Evolutionary conservation across 441 rosid genomes (phyloP).

Genomic region (Dalechampia spathulata): DNA sequence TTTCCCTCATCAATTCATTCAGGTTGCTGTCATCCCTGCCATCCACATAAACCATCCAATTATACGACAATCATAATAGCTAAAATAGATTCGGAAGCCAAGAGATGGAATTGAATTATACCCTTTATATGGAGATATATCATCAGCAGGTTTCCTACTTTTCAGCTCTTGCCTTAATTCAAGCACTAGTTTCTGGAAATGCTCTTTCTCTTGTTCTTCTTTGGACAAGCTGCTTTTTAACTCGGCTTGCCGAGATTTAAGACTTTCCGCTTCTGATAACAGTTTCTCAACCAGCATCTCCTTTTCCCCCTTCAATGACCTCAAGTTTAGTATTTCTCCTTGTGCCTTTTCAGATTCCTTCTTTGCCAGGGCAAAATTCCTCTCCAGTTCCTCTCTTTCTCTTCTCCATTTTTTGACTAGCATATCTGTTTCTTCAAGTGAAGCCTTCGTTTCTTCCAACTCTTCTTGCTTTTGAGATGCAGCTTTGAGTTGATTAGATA

Average conservation of each 20-base stretch:
- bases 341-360: conserved; percentile 43
- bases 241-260: conserved; percentile 35
- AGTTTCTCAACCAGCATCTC: conserved; percentile 40
- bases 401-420: conserved; percentile 40
- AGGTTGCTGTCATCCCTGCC: conserved; percentile 34
- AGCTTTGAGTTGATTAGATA: too few species aligned
- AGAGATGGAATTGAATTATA: conserved; percentile 17
- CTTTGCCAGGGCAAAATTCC: conserved; percentile 34
- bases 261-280: conserved; percentile 44
- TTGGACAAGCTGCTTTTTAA: conserved; percentile 39
- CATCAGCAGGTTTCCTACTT: conserved; percentile 37
- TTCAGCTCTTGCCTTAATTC: conserved; percentile 43
- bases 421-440: conserved; percentile 39
- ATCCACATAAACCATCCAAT: conserved; percentile 10
- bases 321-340: conserved; percentile 36
- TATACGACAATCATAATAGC: too few species aligned
- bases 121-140: conserved; percentile 27
- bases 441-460: conserved; percentile 21
- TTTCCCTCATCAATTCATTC: conserved; percentile 35
- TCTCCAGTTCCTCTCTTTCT: conserved; percentile 51
- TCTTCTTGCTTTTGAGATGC: too few species aligned
- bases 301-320: conserved; percentile 47
- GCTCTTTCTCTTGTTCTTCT: conserved; percentile 61
- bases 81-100: background rate
- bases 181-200: conserved; percentile 41